Base-by-base conservation (phyloP, 2,329 filamentous ascomycete genomes). In the Penicillium brasilianum region DNA sequence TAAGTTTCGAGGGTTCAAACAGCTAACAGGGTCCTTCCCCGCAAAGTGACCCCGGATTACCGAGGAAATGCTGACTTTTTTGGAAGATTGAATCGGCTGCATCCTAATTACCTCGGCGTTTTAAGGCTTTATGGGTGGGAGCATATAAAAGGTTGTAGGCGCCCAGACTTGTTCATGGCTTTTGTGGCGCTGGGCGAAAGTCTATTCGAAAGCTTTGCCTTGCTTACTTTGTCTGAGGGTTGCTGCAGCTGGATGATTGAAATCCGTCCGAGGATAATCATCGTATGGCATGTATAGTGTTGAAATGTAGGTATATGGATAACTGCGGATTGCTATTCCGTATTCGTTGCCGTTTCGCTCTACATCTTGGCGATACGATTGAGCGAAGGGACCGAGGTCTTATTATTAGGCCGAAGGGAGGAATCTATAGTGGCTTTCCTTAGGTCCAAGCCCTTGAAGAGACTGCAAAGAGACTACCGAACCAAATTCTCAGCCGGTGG, bases 61-160 rank as follows among this genome's bases (percentile, higher is more conserved):
- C 48, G 55, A 37, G 55, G 46, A 10, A 32, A 22, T 16, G 18
- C 22, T 16, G 36, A 25, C 3, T 18, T 11, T 34, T 4, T 53
- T 1, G 44, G 44, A 13, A 7, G 25, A 18, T n/a, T 8, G 1
- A 43, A 5, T 52, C 55, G 55, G 55, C 37, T 52, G 30, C 28
- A 52, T 58, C 14, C 18, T 5, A 18, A 13, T 11, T 58, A 32
- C 48, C n/a, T 28, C 48, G 55, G 44, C 28, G 36, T 36, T n/a
- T 32, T 44, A 6, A 18, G 18, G 28, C 10, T 4, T 16, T 4
- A 20, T 20, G 9, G 39, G 18, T 18, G 18, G n/a, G n/a, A 44
- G n/a, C 13, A 18, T 58, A 52, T 57, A 57, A 51, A 25, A 57
- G 50, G 28, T 52, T 58, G 16, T 37, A 9, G 4, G 37, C 48